Base-by-base conservation (phyloP, 2,329 filamentous ascomycete species). In the Venturia pyrina region DNA sequence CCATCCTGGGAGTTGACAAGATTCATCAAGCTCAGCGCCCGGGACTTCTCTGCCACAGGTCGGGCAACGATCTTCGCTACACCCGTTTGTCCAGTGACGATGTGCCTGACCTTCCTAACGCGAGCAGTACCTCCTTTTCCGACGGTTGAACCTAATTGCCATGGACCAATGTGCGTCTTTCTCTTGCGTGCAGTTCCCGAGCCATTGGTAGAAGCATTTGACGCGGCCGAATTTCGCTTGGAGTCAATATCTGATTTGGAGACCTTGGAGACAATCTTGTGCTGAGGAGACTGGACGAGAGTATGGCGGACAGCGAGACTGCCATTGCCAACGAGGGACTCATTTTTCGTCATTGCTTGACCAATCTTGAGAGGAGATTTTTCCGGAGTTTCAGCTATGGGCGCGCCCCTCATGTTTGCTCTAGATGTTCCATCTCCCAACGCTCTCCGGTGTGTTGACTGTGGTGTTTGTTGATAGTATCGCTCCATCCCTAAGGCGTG, bases 61-160 rank as follows among this genome's bases (percentile, higher is more conserved):
- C 96, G 93, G 66, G 91, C 91, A 37, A 99, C 90, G 72, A 99
- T 98, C 80, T 99, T 99, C 73, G 97, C 89, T 1, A 95, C 95
- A 4, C 92, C 95, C 62, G 88, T 83, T 72, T 96, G 89, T 11
- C 89, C 86, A 4, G 91, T 95, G 28, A 86, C 78, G 32, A 82
- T 83, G 78, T 99, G 93, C 68, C 91, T 87, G 28, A 93, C 96
- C 44, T 95, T 81, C 65, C 93, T 85, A 19, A 99, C 95, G 37
- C 91, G 86, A 17, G 92, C 93, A 62, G 91, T 96, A 1, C 93
- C 92, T 3, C 95, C 95, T 71, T 91, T 90, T 0, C 95, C 95
- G 37, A 99, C 82, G 0, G 90, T 96, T 74, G 86, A 91, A 7
- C 95, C 95, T 3, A 99, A 80, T 70, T 93, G 87, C 95, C 95